Percentiles rank a stretch among this genome's conserved stretches.
These are phyloP conservation scores for Phytophthora macrochlamydospora DNA, from an alignment of 352 stramenopile species.

Conservation along the genomic window DNA sequence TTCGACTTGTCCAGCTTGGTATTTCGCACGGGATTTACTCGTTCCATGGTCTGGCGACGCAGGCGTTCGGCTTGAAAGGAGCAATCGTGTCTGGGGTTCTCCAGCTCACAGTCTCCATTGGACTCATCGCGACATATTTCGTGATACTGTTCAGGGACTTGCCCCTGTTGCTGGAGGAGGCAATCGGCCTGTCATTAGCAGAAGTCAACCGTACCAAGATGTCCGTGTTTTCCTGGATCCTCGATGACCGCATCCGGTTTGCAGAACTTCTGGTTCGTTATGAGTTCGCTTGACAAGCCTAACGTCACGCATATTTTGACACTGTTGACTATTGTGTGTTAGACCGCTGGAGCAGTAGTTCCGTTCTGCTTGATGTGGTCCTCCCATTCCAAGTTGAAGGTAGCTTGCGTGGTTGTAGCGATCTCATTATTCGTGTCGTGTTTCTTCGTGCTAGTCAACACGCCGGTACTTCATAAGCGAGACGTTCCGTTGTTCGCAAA, in stretches of 20 bases:
- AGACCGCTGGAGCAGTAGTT: constrained; percentile 43
- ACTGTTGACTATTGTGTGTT: neutral
- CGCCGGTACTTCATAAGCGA: constrained; percentile 27
- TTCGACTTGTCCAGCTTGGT: constrained; percentile 49
- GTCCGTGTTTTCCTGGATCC: constrained; percentile 22
- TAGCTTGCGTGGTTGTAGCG: constrained; percentile 24
- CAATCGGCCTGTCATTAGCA: constrained; percentile 43
- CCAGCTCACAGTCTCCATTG: constrained; percentile 42
- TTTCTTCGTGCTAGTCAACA: constrained; percentile 37
- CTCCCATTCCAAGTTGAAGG: constrained; percentile 38
- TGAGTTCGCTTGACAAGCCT: neutral
- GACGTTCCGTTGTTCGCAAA: constrained; percentile 31
- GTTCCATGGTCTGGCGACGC: constrained; percentile 49
- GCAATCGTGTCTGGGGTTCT: constrained; percentile 32
- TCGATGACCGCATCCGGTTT: constrained; percentile 42
- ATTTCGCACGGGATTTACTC: constrained; percentile 61
- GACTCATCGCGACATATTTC: constrained; percentile 49
- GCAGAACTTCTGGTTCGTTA: constrained; percentile 39
- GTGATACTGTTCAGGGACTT: constrained; percentile 49
- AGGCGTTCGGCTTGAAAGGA: constrained; percentile 44
- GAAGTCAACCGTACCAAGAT: constrained; percentile 14
- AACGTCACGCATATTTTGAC: neutral
- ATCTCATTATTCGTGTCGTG: constrained; percentile 34
- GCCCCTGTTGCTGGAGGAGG: constrained; percentile 42
- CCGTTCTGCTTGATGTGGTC: constrained; percentile 43